Base-by-base conservation (phyloP, 2,329 filamentous ascomycete genomes). In the Sporothrix euskadiensis region DNA sequence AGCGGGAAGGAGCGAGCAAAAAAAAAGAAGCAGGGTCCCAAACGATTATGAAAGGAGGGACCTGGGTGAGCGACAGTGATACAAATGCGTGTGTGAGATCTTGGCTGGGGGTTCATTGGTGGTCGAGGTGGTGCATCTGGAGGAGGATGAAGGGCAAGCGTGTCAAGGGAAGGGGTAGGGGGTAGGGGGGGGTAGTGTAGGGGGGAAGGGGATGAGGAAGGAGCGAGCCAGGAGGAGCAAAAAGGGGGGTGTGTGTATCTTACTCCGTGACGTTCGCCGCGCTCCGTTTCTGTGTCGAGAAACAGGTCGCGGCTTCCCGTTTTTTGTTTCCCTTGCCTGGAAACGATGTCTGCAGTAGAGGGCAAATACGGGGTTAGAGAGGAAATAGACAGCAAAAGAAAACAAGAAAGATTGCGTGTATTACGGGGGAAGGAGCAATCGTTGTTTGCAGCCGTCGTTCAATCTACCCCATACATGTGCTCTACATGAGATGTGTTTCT, bases 71-170 rank as follows among this genome's bases (percentile, higher is more conserved):
- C 76, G 78, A 78, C 78, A 79, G 79, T 81, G 81, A 82, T 79
- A 82, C 82, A 82, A 77, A 61, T 49, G 65, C 16, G 78, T 79
- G 73, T 75, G 81, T 81, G 81, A 83, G 80, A 82, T 82, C 78
- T 79, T 80, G 81, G 79, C 81, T 76, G 75, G 69, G 66, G 52
- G 30, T 59, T 26, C n/a, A 59, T 69, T 73, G 49, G 59, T 52
- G 72, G 72, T 56, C 32, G 72, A 41, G 59, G 72, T 68, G 66
- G 47, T 63, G 49, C 26, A 56, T 57, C 54, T 54, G 32, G 47
- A 69, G 73, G 65, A 52, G 73, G 65, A 52, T 26, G 65, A 54
- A 61, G 41, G 22, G 32, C 35, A 65, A 49, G 61, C 61, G 30
- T 69, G 39, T 54, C 41, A 69, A 52, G 71, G 61, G 59, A 59